Evolutionary conservation across 148 eudicot genomes (phyloP).

Genomic region (Chenopodium quinoa): DNA sequence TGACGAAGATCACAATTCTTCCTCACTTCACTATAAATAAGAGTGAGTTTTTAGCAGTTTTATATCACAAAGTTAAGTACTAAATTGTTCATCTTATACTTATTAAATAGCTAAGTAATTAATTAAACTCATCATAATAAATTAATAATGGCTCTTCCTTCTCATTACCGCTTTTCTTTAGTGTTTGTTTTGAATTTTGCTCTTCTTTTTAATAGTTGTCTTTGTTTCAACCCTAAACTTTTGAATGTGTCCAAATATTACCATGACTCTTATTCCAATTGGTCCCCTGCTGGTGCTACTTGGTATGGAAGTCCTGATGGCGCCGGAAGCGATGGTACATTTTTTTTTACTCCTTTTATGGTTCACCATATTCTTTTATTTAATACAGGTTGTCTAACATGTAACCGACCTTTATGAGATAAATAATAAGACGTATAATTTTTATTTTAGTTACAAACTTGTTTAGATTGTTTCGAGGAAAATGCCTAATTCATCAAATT

Average conservation of each 20-base stretch:
- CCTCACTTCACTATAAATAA: slow-evolving; percentile 20
- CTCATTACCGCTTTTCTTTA: background rate
- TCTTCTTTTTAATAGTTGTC: slow-evolving; percentile 25
- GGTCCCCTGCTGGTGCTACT: slow-evolving; percentile 57
- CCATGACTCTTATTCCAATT: slow-evolving; percentile 14
- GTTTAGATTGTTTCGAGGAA: too few relatives aligned
- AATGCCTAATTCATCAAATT: too few relatives aligned
- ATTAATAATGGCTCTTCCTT: slow-evolving; percentile 7
- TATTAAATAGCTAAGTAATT: background rate
- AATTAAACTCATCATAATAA: background rate
- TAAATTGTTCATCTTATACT: background rate
- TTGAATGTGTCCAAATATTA: slow-evolving; percentile 29
- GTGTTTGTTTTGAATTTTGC: slow-evolving; percentile 1
- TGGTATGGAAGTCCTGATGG: slow-evolving; percentile 60
- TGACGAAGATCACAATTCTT: background rate
- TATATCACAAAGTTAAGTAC: slow-evolving; percentile 16
- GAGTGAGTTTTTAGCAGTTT: background rate
- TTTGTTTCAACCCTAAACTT: slow-evolving; percentile 41
- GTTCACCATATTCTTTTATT: background rate
- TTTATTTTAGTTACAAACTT: too few relatives aligned
- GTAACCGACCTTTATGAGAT: too few relatives aligned
- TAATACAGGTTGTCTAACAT: too few relatives aligned
- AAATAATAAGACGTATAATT: too few relatives aligned
- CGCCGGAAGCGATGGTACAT: slow-evolving; percentile 63
- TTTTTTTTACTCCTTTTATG: background rate